phyloP scores from a whole-genome alignment of 768 basidiomycete genomes.

The Polyporus arcularius region DNA sequence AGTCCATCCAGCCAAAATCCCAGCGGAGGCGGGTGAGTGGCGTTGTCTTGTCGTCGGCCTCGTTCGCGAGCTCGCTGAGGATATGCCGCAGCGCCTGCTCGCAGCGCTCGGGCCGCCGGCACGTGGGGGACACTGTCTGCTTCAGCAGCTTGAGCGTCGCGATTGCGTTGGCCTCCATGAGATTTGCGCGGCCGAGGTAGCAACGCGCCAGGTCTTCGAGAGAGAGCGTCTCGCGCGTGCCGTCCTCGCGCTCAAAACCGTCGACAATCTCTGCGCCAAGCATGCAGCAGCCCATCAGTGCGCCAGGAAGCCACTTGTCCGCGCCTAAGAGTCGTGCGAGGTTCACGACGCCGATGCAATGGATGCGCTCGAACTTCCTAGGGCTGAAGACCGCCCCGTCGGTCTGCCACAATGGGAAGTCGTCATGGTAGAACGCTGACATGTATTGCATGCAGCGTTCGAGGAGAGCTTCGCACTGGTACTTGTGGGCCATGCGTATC shows the following conservation, averaged over 20 bases:
- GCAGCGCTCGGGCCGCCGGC: conserved; percentile 9
- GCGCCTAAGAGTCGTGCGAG: neutral
- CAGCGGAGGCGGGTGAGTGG: conserved; percentile 5
- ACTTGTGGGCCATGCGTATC: conserved; percentile 20
- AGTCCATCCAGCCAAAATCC: conserved; percentile 3
- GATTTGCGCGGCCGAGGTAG: conserved; percentile 7
- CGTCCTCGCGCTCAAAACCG: conserved; percentile 11
- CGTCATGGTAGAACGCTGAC: neutral
- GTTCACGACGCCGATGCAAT: conserved; percentile 12
- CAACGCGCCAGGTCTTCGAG: conserved; percentile 13
- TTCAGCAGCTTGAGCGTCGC: conserved; percentile 5
- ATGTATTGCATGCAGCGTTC: conserved; percentile 5
- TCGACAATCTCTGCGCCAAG: conserved; percentile 2
- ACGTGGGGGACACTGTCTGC: conserved; percentile 6
- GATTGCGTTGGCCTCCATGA: conserved; percentile 6
- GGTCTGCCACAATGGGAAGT: conserved; percentile 2
- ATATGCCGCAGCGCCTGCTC: conserved; percentile 4
- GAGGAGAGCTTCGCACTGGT: conserved; percentile 6
- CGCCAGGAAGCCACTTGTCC: neutral
- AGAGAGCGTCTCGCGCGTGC: conserved; percentile 10
- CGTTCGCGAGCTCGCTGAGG: conserved; percentile 5
- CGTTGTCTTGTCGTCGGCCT: neutral
- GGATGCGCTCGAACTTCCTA: neutral
- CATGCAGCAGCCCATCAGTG: conserved; percentile 1
- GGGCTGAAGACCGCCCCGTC: neutral